A percentile compares a stretch with the other conserved stretches of the same genome.
phyloP scores from a whole-genome alignment of 345 rosid species.

The Viola odorata region DNA sequence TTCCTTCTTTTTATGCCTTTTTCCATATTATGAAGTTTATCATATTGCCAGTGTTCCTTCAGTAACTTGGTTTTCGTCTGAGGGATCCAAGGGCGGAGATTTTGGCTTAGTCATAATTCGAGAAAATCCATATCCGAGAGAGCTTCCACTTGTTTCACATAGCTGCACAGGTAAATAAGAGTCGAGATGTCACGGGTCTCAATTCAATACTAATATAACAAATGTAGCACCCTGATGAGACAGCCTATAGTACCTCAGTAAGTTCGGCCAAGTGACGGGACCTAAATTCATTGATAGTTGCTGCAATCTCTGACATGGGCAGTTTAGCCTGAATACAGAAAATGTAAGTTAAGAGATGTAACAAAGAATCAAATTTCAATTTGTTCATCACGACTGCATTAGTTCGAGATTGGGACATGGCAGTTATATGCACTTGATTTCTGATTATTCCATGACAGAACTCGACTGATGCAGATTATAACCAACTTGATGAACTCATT shows the following conservation, averaged over 20 bases:
- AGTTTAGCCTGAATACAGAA: slow-evolving; percentile 56
- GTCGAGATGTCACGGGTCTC: not conserved
- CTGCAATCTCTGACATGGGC: slow-evolving; percentile 81
- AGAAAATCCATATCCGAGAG: slow-evolving; percentile 91
- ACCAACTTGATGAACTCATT: no score
- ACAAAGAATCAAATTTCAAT: no score
- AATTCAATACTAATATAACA: not conserved
- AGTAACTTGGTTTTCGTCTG: slow-evolving; percentile 58
- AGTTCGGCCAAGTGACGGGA: slow-evolving; percentile 92
- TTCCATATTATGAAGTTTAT: slow-evolving; percentile 8
- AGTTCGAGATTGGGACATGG: no score
- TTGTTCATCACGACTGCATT: no score
- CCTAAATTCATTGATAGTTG: slow-evolving; percentile 88
- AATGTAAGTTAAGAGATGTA: no score
- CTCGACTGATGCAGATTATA: no score
- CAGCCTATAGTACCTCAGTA: slow-evolving; percentile 51
- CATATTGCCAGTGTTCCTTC: slow-evolving; percentile 80
- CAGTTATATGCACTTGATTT: no score
- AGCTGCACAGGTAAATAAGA: slow-evolving; percentile 42
- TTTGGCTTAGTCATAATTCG: slow-evolving; percentile 58
- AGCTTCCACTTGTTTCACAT: slow-evolving; percentile 79
- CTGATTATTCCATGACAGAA: no score
- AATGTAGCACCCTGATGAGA: not conserved
- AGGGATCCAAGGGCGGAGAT: slow-evolving; percentile 43
- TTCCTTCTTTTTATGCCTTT: not conserved